Evolutionary conservation across 2,329 filamentous ascomycete genomes (phyloP).

Genomic region (Xylariaceae sp.): DNA sequence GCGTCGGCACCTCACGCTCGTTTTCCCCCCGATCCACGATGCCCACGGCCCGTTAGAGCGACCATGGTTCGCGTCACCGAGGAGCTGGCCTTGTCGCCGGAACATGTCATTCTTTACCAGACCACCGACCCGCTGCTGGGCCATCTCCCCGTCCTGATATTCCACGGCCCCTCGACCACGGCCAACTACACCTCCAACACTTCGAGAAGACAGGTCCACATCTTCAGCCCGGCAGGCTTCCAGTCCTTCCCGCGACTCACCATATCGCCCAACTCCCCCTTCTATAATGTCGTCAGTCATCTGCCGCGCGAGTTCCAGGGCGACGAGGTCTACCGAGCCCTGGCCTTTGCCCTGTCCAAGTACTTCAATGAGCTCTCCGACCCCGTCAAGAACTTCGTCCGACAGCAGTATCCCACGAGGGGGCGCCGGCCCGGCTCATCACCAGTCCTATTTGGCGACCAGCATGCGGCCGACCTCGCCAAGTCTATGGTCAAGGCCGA

Average conservation of each 20-base stretch:
- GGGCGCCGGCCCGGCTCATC: slow-evolving; percentile 55
- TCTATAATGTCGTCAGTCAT: slow-evolving; percentile 84
- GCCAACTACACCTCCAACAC: slow-evolving; percentile 80
- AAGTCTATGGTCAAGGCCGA: slow-evolving; percentile 78
- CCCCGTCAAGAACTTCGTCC: slow-evolving; percentile 64
- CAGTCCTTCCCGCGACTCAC: slow-evolving; percentile 87
- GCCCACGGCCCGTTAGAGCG: slow-evolving; percentile 33
- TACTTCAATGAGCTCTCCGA: slow-evolving; percentile 86
- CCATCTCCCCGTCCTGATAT: slow-evolving; percentile 76
- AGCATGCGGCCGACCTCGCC: slow-evolving; percentile 87
- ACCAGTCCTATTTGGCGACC: slow-evolving; percentile 72
- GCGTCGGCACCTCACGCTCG: slow-evolving; percentile 8
- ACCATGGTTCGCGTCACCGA: slow-evolving; percentile 78
- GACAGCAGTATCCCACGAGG: slow-evolving; percentile 45
- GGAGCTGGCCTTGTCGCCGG: slow-evolving; percentile 70
- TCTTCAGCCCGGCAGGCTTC: slow-evolving; percentile 83
- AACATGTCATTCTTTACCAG: slow-evolving; percentile 81
- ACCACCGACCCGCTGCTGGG: slow-evolving; percentile 77
- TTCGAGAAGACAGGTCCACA: slow-evolving; percentile 89
- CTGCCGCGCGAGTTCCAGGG: slow-evolving; percentile 91
- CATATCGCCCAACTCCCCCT: slow-evolving; percentile 83
- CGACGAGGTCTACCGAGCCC: slow-evolving; percentile 82
- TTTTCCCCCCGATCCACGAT: slow-evolving; percentile 26
- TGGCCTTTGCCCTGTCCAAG: slow-evolving; percentile 88
- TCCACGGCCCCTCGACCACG: slow-evolving; percentile 86